Base-by-base conservation (phyloP, 192 early-diverging fungal genomes). In the Coemansia sp. region DNA sequence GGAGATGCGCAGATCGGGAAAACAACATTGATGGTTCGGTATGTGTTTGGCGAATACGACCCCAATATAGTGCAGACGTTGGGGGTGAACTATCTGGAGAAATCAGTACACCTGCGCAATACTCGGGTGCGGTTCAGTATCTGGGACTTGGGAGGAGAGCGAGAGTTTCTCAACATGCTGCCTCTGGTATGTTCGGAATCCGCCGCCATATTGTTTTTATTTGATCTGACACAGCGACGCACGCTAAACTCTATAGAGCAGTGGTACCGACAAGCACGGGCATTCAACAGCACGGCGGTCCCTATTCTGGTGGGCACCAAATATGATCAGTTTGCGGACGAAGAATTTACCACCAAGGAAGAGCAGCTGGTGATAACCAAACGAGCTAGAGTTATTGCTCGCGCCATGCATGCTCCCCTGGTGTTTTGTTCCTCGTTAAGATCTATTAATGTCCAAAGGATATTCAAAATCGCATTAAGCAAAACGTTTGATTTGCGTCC, bases 31-130 rank as follows among this genome's bases (percentile, higher is more conserved):
- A 97, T 97, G 94, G 91, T 97, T 43, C 95, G 95, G 70, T 97
- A 97, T 68, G 93, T 94, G 11, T 94, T 96, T 70, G 94, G 94
- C 2, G 86, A 85, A 23, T 97, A 94, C 71, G 91, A 95, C 56
- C 89, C 93, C 45, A 91, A 94, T 57, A 96, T 96, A 70, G 92
- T 94, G 45, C 94, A 95, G 63, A 97, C 94, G 23, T 75, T 97
- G 19, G 94, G 94, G 53, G 91, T 97, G 38, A 94, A 94, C 61
- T 96, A 96, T 61, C 90, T 95, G 89, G 94, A 97, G 70, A 97
- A 97, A 73, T 94, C 93, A 0, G 87, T 97, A 26, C 81, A 86
- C 11, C 86, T 97, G 51, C 82, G 86, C 50, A 91, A 92, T 56
- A 92, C 91, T 6, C 90, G 91, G 56, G 91, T 97, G 53, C 96